These are phyloP conservation scores for Gnomoniopsis sp. DNA, from an alignment of 2,329 filamentous ascomycete species.

Conservation along the genomic window DNA sequence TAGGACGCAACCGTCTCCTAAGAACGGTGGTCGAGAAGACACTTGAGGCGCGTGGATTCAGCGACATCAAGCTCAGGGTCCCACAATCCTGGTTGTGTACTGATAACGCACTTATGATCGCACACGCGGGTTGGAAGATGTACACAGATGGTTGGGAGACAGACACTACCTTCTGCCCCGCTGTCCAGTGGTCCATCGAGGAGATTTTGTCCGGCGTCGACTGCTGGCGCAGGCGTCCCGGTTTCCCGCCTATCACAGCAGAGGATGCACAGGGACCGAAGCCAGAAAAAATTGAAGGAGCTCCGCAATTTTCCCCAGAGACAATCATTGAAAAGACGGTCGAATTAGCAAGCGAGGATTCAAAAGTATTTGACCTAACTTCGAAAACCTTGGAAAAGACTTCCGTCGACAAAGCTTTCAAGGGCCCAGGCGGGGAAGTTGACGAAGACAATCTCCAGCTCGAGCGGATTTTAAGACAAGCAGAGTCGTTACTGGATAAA, in stretches of 20 bases:
- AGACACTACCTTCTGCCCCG: slow-evolving; percentile 54
- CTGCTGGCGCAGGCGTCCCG: slow-evolving; percentile 37
- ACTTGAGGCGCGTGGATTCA: slow-evolving; percentile 65
- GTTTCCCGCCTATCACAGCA: neutral
- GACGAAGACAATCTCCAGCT: neutral
- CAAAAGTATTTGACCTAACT: neutral
- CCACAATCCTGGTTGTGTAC: slow-evolving; percentile 81
- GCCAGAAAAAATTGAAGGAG: neutral
- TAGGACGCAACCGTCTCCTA: slow-evolving; percentile 81
- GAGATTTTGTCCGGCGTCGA: slow-evolving; percentile 54
- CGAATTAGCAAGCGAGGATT: too few species aligned
- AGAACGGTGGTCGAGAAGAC: slow-evolving; percentile 57
- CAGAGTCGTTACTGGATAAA: neutral
- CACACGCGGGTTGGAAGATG: slow-evolving; percentile 92
- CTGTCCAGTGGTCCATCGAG: slow-evolving; percentile 75
- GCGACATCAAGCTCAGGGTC: slow-evolving; percentile 59
- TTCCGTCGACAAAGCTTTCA: neutral
- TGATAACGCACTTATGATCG: slow-evolving; percentile 97
- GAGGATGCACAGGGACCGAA: neutral
- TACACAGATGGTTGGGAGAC: slow-evolving; percentile 72
- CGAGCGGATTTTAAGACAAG: neutral
- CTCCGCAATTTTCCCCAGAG: neutral
- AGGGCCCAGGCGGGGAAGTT: neutral
- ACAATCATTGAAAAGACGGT: neutral
- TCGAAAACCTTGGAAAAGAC: neutral